Evolutionary conservation across 768 basidiomycete genomes (phyloP).

Genomic region (Psilocybe cubensis): DNA sequence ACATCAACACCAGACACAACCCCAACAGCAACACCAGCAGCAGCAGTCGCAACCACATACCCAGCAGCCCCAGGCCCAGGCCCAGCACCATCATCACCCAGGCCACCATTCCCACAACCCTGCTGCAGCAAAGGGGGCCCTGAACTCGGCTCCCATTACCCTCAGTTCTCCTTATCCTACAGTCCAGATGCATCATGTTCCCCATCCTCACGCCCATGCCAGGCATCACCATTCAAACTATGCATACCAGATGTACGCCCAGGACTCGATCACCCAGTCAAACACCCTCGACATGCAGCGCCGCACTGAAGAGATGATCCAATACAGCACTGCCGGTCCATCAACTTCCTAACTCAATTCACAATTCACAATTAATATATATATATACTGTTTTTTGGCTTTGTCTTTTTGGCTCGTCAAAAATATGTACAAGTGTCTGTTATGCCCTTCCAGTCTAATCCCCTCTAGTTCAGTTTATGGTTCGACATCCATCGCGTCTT

Average conservation of each 20-base stretch:
- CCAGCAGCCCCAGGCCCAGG: conserved; percentile 19
- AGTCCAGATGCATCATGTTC: conserved; percentile 77
- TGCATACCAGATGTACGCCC: conserved; percentile 36
- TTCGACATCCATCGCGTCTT: conserved; percentile 63
- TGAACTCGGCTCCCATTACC: conserved; percentile 43
- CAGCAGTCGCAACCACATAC: conserved; percentile 2
- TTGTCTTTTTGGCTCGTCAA: conserved; percentile 24
- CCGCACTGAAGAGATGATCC: conserved; percentile 51
- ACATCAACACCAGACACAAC: conserved; percentile 7
- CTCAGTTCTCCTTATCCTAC: conserved; percentile 63
- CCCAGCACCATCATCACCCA: conserved; percentile 5
- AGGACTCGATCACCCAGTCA: conserved; percentile 35
- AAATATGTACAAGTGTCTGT: conserved; percentile 19
- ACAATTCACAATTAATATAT: conserved; percentile 20
- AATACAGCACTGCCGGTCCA: conserved; percentile 43
- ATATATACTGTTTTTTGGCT: no score
- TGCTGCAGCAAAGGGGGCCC: conserved; percentile 25
- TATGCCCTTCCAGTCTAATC: conserved; percentile 13
- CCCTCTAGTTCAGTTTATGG: no score
- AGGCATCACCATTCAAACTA: conserved; percentile 64
- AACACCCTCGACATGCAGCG: conserved; percentile 40
- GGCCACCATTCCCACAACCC: conserved; percentile 9
- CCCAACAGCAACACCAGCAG: conserved; percentile 9
- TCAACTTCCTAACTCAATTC: conserved; percentile 24
- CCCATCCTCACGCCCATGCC: conserved; percentile 79